Percentiles rank a stretch among this genome's conserved stretches.
Conservation (phyloP, 2,329 filamentous ascomycete genomes). For the Colletotrichum tofieldiae region DNA sequence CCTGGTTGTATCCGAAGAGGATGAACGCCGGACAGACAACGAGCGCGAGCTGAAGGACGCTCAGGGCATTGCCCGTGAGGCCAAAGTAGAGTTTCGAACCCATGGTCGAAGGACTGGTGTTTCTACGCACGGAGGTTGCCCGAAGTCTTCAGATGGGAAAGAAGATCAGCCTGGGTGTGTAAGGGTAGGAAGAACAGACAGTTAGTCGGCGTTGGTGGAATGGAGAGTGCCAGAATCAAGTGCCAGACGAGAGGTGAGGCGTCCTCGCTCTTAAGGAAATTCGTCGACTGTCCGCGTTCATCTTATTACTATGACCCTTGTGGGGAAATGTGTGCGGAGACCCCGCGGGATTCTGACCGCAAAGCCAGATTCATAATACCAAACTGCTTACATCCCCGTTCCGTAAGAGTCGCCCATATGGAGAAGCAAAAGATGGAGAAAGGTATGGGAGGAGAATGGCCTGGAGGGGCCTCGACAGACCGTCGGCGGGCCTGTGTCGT, state of each 20-base stretch:
- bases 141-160: conserved; percentile 20
- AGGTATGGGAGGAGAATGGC: conserved; percentile 12
- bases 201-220: conserved; percentile 25
- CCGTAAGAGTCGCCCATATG: conserved; percentile 24
- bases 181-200: conserved; percentile 12
- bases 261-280: conserved; percentile 28
- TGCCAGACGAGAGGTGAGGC: neutral
- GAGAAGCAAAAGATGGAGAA: conserved; percentile 42
- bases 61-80: conserved; percentile 54
- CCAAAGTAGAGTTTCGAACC: conserved; percentile 48
- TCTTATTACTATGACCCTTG: conserved; percentile 31
- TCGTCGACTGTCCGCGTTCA: conserved; percentile 16
- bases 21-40: conserved; percentile 61
- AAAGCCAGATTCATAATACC: conserved; percentile 37
- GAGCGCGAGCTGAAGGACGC: conserved; percentile 57
- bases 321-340: conserved; percentile 42
- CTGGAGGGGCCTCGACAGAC: conserved; percentile 7
- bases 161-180: conserved; percentile 20
- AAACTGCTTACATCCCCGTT: conserved; percentile 37
- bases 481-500: conserved; percentile 21
- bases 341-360: conserved; percentile 42
- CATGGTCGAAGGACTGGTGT: conserved; percentile 32
- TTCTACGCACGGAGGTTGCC: conserved; percentile 24
- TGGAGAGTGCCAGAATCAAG: neutral
- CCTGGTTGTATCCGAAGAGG: conserved; percentile 60